Evolutionary conservation across 805 yeast genomes (phyloP), one percentile per base, ranked within the genome.

Genomic region (Yarrowia sp.): DNA sequence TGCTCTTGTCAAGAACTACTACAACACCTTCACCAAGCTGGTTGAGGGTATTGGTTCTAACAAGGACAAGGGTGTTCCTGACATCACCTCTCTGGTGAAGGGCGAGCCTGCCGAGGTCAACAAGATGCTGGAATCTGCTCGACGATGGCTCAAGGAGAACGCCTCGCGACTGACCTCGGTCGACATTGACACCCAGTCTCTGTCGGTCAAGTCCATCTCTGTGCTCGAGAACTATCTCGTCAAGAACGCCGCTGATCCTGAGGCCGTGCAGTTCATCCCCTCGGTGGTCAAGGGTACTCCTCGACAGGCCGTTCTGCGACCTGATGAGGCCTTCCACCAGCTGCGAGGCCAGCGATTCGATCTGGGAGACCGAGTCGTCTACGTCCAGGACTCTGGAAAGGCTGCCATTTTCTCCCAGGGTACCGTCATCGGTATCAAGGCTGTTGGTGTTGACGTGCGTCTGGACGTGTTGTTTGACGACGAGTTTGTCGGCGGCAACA

Each of bases 361-460:
- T 38, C 82, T 95, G 26, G 99, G 99, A 74, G 98, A 95, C 75
- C 85, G 99, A 70, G 91, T 95, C 40, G 84, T 90, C 32, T 92
- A 91, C 72, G 90, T 92, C 26, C 89, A 89, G 73, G 90, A 88
- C 73, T 87, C 90, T 32, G 98, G 98, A 65, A 92, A 91, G 75
- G 97, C 93, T 15, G 97, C 97, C 36, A 79, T 88, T 69, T 92
- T 89, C 75, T 84, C 91, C 35, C 89, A 89, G 74, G 99, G 99
- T 77, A 92, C 97, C 0, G 97, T 95, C 68, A 89, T 91, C 63
- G 82, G 86, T 49, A 91, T 91, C 50, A 83, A 86, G 43, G 85
- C 87, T 72, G 83, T 86, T 43, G 85, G 86, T 10, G 74, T 80
- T n/a, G 79, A 75, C 65, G 77, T 84, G 11, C 84, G 88, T 0